phyloP scores from a whole-genome alignment of 768 basidiomycete genomes.

The Leucogyrophana mollusca region DNA sequence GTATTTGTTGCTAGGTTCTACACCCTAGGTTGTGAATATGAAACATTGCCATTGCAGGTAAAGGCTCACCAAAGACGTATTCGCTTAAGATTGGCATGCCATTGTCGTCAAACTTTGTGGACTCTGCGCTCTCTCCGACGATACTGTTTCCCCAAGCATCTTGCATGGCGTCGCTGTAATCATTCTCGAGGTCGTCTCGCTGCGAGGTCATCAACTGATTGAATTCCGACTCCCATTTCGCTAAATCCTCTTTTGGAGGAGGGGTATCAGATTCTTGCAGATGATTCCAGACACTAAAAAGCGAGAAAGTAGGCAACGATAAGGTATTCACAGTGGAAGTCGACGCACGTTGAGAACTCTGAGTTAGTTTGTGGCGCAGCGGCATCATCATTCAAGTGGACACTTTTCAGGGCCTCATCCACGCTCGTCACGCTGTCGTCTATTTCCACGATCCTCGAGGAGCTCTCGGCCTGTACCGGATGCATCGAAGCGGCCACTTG shows the following conservation, averaged over 20 bases:
- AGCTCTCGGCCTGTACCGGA: conserved; percentile 37
- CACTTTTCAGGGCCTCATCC: conserved; percentile 37
- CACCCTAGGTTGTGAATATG: conserved; percentile 1
- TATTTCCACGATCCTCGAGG: conserved; percentile 53
- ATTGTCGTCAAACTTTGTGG: conserved; percentile 59
- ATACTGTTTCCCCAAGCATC: conserved; percentile 55
- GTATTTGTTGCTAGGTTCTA: conserved; percentile 75
- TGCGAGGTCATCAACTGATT: conserved; percentile 72
- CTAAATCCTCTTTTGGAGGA: conserved; percentile 60
- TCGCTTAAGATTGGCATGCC: conserved; percentile 73
- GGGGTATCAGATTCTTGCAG: conserved; percentile 57
- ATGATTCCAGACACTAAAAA: conserved; percentile 58
- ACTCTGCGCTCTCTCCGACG: conserved; percentile 26
- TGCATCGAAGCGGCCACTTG: conserved; percentile 57
- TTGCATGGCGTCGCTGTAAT: conserved; percentile 62
- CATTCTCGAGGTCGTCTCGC: conserved; percentile 64
- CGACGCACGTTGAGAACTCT: conserved; percentile 57
- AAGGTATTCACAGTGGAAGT: background rate
- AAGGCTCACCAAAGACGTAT: conserved; percentile 74
- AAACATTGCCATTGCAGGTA: background rate
- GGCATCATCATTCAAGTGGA: conserved; percentile 31
- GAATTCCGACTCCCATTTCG: conserved; percentile 83
- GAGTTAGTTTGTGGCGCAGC: conserved; percentile 20
- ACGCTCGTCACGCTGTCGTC: conserved; percentile 39
- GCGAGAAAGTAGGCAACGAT: conserved; percentile 5